phyloP scores from a whole-genome alignment of 495 filamentous ascomycete species.

The Parmelia sp. region DNA sequence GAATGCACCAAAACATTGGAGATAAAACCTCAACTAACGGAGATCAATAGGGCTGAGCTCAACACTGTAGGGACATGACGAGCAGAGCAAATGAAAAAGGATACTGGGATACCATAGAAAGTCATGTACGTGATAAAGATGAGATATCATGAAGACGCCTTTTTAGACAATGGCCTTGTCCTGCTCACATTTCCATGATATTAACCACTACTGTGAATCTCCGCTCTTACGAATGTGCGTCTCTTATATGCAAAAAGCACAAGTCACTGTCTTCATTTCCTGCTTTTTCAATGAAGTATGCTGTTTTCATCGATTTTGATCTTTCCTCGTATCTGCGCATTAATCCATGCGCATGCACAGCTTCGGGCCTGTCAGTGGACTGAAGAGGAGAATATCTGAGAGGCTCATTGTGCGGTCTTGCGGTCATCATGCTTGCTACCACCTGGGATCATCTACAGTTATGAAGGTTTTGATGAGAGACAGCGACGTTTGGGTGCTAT shows the following conservation, averaged over 20 bases:
- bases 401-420: background rate
- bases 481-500: background rate
- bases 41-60: constrained; percentile 4
- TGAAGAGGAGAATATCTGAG: too few relatives aligned
- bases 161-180: background rate
- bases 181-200: background rate
- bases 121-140: background rate
- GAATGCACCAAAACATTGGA: constrained; percentile 18
- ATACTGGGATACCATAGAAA: background rate
- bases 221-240: background rate
- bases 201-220: background rate
- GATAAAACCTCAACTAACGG: background rate
- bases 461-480: background rate
- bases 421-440: background rate
- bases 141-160: background rate
- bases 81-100: background rate
- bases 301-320: background rate
- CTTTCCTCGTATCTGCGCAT: background rate
- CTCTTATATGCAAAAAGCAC: background rate
- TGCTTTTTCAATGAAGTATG: background rate
- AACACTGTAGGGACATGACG: background rate
- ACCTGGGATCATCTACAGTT: background rate
- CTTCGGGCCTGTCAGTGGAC: background rate
- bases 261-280: background rate
- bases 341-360: background rate